Conservation (phyloP, 2,329 filamentous ascomycete species). For the Hypoxylon sp. region DNA sequence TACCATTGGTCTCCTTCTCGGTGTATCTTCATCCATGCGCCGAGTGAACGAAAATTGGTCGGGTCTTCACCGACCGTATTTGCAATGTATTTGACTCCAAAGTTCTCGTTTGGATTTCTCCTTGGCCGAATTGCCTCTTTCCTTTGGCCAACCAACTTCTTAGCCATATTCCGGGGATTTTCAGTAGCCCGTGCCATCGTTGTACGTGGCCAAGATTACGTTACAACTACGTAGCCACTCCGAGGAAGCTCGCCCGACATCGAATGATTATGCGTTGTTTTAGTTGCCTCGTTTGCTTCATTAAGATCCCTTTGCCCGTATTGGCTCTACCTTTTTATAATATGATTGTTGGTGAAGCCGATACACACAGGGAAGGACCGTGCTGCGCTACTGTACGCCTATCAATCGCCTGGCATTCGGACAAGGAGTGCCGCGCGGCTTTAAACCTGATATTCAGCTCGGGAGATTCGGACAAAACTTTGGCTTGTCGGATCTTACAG, state of each 20-base stretch:
- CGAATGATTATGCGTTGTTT: conserved; percentile 32
- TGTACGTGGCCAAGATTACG: conserved; percentile 28
- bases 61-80: conserved; percentile 2
- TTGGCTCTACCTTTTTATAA: neutral
- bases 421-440: conserved; percentile 10
- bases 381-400: conserved; percentile 24
- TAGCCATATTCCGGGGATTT: neutral
- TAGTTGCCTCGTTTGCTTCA: conserved; percentile 26
- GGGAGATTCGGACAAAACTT: conserved; percentile 6
- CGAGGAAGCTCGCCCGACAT: conserved; percentile 5
- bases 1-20: conserved; percentile 10
- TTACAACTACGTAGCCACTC: conserved; percentile 19
- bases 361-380: conserved; percentile 10
- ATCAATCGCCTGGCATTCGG: conserved; percentile 13
- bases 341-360: neutral
- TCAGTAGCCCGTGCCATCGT: conserved; percentile 28
- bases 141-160: conserved; percentile 14
- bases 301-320: neutral
- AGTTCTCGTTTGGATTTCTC: neutral
- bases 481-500: neutral
- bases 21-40: conserved; percentile 2
- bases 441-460: conserved; percentile 4
- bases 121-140: neutral
- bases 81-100: neutral
- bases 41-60: conserved; percentile 20